Evolutionary conservation across 208 protist species (phyloP).

Genomic region (Trypanosoma theileri): DNA sequence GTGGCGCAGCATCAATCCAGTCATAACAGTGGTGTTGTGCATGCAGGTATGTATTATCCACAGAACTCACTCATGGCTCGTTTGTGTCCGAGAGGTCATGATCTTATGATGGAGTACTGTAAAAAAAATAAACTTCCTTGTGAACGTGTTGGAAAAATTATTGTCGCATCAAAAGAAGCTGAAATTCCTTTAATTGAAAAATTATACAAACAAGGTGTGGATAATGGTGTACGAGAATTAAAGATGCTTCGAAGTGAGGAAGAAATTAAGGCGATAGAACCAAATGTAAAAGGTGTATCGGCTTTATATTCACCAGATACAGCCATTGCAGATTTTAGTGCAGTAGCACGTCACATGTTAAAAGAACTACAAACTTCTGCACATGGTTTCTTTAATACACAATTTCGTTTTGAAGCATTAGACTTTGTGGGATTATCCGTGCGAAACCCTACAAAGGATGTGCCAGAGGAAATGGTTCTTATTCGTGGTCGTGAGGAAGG

Average conservation of each 20-base stretch:
- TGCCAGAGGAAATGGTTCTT: constrained; percentile 60
- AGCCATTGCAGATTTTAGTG: constrained; percentile 85
- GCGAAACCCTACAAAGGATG: constrained; percentile 11
- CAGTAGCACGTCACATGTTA: constrained; percentile 69
- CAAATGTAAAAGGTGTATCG: constrained; percentile 57
- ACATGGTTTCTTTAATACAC: constrained; percentile 46
- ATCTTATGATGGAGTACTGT: constrained; percentile 87
- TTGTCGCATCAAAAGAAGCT: constrained; percentile 69
- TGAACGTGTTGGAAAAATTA: constrained; percentile 88
- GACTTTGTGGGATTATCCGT: constrained; percentile 74
- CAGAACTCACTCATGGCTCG: constrained; percentile 71
- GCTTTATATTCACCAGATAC: constrained; percentile 88
- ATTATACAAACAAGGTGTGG: constrained; percentile 72
- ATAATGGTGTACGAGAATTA: constrained; percentile 85
- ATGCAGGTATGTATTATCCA: constrained; percentile 92
- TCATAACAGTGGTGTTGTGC: constrained; percentile 92
- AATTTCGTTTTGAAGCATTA: constrained; percentile 69
- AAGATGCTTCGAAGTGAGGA: constrained; percentile 62
- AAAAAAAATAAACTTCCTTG: constrained; percentile 77
- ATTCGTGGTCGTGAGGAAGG: constrained; percentile 74
- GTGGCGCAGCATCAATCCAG: constrained; percentile 89
- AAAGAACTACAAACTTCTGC: constrained; percentile 46
- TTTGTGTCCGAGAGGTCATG: constrained; percentile 84
- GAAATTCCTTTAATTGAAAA: constrained; percentile 59
- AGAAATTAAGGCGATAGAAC: constrained; percentile 74